Conservation (phyloP, 805 yeast genomes). For the Yueomyces sinensis region DNA sequence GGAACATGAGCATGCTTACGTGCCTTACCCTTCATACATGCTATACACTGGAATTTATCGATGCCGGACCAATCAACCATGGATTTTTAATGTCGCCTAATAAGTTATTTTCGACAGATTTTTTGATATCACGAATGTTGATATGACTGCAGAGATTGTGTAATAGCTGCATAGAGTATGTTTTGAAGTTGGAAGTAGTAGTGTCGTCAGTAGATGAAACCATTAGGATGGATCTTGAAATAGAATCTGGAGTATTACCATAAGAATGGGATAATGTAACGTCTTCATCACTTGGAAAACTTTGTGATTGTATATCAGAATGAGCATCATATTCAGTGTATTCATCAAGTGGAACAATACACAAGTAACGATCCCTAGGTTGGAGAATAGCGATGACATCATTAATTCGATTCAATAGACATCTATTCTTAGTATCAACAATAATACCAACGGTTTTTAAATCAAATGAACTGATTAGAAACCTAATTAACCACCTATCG, state of each 20-base stretch:
- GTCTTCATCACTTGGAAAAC: not conserved
- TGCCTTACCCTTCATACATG: conserved; percentile 49
- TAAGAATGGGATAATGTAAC: too few relatives aligned
- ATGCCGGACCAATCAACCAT: conserved; percentile 11
- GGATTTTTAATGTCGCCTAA: not conserved
- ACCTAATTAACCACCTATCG: too few relatives aligned
- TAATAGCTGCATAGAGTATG: not conserved
- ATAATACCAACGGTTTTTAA: not conserved
- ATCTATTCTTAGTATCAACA: not conserved
- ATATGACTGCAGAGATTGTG: conserved; percentile 1
- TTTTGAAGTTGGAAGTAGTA: not conserved
- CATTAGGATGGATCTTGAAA: too few relatives aligned
- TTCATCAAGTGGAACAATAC: not conserved
- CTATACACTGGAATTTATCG: conserved; percentile 42
- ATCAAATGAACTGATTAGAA: not conserved
- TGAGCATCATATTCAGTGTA: too few relatives aligned
- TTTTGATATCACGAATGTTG: not conserved
- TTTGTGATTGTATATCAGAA: not conserved
- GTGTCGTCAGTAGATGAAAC: too few relatives aligned
- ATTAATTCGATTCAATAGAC: not conserved
- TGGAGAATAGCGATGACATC: not conserved
- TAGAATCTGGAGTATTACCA: too few relatives aligned
- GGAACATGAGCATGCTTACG: conserved; percentile 40
- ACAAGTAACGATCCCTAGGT: not conserved
- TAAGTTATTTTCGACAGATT: not conserved